Base-by-base conservation (phyloP, 768 basidiomycete genomes). In the Trametes villosa region DNA sequence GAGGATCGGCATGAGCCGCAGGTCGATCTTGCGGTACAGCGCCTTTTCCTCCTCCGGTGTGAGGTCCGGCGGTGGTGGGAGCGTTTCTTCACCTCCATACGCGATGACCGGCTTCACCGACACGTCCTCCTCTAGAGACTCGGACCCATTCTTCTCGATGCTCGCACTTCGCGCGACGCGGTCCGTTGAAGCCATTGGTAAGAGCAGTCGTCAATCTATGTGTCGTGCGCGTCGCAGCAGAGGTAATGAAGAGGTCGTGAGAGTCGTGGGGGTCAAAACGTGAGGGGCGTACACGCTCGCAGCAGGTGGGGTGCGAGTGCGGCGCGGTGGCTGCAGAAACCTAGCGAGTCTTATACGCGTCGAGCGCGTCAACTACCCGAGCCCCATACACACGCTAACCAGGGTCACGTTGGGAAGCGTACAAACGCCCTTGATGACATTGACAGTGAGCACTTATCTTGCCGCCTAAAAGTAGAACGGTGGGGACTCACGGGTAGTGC, bases 41-140 rank as follows among this genome's bases (percentile, higher is more conserved):
- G 46, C 63, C 57, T 72, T 78, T 74, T 88, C 83, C 57, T 65
- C 47, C 50, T 59, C 64, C 17, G 3, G 81, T 6, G 59, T 61
- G 11, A 45, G 31, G 41, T 44, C 60, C 2, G 60, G 60, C 3
- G 60, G 60, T 3, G 60, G 60, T 2, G 53, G 52, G 18, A 55
- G 59, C 40, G 36, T 41, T 18, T 61, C 59, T 9, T 60, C 59
- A 15, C 59, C 59, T 2, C 59, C 59, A n/a, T 53, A 60, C 30
- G 59, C 46, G 38, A 60, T 20, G 17, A 46, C 58, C 5, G 46
- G 51, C 52, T 38, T 47, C 34, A 53, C 52, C 1, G 52, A 42
- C 20, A 51, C 33, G 20, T 54, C 59, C 27, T 53, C 53, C 27
- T 49, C 52, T 27, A 44, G 30, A 12, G 36, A 53, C 9, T 53